Conservation (phyloP, 106 monocot species). For the Vanilla planifolia region DNA sequence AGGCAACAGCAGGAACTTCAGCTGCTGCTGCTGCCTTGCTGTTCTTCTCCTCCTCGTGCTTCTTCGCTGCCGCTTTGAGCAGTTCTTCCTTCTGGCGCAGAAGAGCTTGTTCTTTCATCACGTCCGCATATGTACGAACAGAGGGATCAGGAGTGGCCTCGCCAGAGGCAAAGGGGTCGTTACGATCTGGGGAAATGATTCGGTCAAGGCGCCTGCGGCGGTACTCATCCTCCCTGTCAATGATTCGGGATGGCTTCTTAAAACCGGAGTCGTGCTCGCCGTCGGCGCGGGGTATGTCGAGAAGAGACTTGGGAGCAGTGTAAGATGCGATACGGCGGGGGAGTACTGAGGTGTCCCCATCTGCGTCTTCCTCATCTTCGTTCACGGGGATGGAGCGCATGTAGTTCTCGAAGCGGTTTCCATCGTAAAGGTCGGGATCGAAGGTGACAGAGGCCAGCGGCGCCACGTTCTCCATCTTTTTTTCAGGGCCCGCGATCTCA, state of each 20-base stretch:
- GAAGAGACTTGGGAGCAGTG: constrained; percentile 59
- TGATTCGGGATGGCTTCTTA: constrained; percentile 60
- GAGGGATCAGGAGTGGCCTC: constrained; percentile 79
- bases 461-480: constrained; percentile 81
- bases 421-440: constrained; percentile 86
- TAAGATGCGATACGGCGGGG: constrained; percentile 66
- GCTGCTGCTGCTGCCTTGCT: constrained; percentile 16
- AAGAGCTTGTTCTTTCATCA: constrained; percentile 83
- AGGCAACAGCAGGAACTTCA: constrained; percentile 5
- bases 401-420: constrained; percentile 78
- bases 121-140: constrained; percentile 71
- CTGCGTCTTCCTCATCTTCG: constrained; percentile 71
- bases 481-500: constrained; percentile 79
- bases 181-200: constrained; percentile 73
- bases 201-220: constrained; percentile 51
- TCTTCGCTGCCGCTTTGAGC: constrained; percentile 73
- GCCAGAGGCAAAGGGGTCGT: constrained; percentile 76
- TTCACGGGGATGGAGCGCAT: constrained; percentile 68
- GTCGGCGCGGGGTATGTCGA: constrained; percentile 47
- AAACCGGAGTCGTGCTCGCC: constrained; percentile 41
- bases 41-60: constrained; percentile 86
- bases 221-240: constrained; percentile 91
- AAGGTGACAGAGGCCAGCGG: constrained; percentile 62
- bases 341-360: constrained; percentile 25
- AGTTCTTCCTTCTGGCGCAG: constrained; percentile 74